Evolutionary conservation across 2,329 filamentous ascomycete species (phyloP), one percentile per base, ranked within the genome.

Genomic region (Aspergillus texensis): DNA sequence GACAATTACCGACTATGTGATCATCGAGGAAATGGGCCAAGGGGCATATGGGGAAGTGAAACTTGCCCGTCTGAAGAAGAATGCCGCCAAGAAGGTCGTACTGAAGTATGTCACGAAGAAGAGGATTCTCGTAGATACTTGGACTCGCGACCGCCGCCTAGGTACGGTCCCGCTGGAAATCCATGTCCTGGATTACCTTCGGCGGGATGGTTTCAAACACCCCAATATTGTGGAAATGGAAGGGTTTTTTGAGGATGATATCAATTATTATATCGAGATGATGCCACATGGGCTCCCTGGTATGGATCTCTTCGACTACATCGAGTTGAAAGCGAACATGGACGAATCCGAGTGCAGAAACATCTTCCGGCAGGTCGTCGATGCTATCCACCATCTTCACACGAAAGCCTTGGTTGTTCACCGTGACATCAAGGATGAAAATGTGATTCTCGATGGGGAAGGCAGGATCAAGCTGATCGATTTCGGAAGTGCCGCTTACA

Each of bases 251-350:
- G 88, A 90, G 67, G 82, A 84, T 41, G 81, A 84, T 61, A 69
- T 82, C 69, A 98, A 99, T 75, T 99, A 99, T 80, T 99, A 99
- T 78, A 99, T 99, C 70, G 95, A 98, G 77, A 99, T 98, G 78
- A 85, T 91, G 16, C 95, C 95, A 0, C 95, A 98, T 72, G 95
- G 95, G 1, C 83, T 97, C 43, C 95, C 95, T 0, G 95, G 95
- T 14, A 98, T 99, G 94, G 95, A 99, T 77, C 85, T 99, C 2
- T 99, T 99, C 74, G 95, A 99, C 79, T 99, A 99, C 77, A 99
- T 99, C 69, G 95, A 99, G 78, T 85, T 99, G 60, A 90, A 94
- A 30, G 89, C 93, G 53, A 97, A 94, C 72, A 99, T 99, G 95
- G 93, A 96, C 59, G 95, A 99, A 80, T 84, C 86, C 9, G 95